phyloP scores from a whole-genome alignment of 1,284 basidiomycete species.

The Ceratobasidium sp. region DNA sequence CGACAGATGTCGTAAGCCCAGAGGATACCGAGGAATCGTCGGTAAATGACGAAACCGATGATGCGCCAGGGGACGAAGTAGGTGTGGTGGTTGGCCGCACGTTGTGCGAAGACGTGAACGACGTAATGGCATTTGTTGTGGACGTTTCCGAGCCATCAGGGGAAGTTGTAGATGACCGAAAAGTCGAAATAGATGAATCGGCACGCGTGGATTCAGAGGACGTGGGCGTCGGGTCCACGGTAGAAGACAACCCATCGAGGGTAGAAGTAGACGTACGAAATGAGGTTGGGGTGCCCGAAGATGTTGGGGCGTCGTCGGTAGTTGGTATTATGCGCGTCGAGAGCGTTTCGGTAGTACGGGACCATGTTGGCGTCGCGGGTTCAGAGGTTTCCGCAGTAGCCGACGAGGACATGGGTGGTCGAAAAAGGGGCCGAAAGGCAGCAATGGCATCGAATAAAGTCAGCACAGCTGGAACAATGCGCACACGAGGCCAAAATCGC shows the following conservation, averaged over 20 bases:
- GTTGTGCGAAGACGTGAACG: neutral
- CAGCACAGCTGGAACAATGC: slow-evolving; percentile 14
- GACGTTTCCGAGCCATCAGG: neutral
- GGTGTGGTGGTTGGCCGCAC: neutral
- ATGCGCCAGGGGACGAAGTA: neutral
- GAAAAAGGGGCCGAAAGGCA: neutral
- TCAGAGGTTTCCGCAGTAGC: neutral
- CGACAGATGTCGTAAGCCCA: slow-evolving; percentile 30
- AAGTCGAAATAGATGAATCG: neutral
- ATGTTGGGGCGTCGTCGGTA: neutral
- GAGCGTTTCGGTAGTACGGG: too few species aligned
- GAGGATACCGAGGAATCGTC: slow-evolving; percentile 35
- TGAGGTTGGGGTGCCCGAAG: neutral
- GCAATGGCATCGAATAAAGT: neutral
- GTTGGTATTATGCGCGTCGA: neutral
- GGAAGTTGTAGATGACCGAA: neutral
- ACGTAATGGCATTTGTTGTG: neutral
- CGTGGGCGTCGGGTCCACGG: neutral
- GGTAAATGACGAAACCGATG: slow-evolving; percentile 43
- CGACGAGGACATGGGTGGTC: neutral
- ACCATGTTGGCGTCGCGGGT: too few species aligned
- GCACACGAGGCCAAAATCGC: neutral
- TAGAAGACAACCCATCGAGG: neutral
- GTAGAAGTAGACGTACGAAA: neutral
- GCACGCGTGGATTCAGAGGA: slow-evolving; percentile 4